A percentile compares a stretch with the other conserved stretches of the same genome.
phyloP scores from a whole-genome alignment of 441 rosid species.

The Pelargonium cotyledonis region DNA sequence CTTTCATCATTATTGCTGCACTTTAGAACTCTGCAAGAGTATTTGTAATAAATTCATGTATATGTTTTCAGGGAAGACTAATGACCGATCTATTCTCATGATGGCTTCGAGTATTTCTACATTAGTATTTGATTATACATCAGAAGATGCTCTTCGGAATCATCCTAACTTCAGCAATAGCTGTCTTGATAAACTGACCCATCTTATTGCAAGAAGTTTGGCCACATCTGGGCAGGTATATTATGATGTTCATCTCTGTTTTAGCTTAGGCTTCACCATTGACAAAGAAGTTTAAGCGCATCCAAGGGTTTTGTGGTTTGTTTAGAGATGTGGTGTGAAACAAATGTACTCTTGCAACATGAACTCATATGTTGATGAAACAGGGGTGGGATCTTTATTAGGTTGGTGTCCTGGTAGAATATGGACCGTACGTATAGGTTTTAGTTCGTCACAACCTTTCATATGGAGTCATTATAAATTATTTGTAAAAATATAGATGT shows the following conservation, averaged over 20 bases:
- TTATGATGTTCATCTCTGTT: not conserved
- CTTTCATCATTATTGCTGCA: not conserved
- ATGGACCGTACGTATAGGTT: not conserved
- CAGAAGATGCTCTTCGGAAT: slow-evolving; percentile 61
- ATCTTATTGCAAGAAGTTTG: slow-evolving; percentile 55
- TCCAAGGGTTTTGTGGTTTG: no score
- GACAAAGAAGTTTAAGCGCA: not conserved
- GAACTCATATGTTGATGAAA: no score
- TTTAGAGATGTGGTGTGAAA: no score
- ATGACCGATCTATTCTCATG: slow-evolving; percentile 43
- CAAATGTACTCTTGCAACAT: no score
- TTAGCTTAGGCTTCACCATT: not conserved
- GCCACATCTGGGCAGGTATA: slow-evolving; percentile 48
- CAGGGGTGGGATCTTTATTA: not conserved
- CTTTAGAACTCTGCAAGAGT: not conserved
- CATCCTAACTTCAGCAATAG: slow-evolving; percentile 37
- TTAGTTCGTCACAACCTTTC: not conserved
- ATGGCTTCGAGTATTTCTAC: slow-evolving; percentile 79
- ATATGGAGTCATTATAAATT: not conserved
- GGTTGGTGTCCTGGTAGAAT: not conserved
- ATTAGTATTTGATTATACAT: slow-evolving; percentile 54
- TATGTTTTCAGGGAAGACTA: slow-evolving; percentile 35
- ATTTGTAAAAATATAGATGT: not conserved
- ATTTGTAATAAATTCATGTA: not conserved
- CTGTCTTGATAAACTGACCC: slow-evolving; percentile 35